These are phyloP conservation scores for Candolleomyces aberdarensis DNA, from an alignment of 768 basidiomycete genomes.

Conservation along the genomic window DNA sequence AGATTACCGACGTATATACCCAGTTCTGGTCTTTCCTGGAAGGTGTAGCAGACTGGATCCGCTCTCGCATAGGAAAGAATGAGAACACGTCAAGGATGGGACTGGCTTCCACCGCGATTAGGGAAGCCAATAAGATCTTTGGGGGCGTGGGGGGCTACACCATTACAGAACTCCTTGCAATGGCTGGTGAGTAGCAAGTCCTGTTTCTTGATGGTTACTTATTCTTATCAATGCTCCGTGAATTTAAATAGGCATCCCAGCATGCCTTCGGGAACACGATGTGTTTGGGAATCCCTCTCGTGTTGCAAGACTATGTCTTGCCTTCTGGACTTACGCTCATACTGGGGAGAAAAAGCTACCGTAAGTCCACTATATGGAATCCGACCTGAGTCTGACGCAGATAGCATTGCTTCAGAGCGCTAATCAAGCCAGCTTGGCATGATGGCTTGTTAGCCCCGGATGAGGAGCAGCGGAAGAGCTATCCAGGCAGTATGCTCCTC, in stretches of 20 bases:
- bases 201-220: not conserved
- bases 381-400: not conserved
- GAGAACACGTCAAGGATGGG: not conserved
- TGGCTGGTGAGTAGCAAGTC: not conserved
- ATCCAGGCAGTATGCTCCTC: not conserved
- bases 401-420: not conserved
- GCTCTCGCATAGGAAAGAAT: no score
- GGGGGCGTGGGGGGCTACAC: not conserved
- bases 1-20: not conserved
- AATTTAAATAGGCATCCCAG: not conserved
- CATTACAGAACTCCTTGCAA: not conserved
- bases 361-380: not conserved
- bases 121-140: not conserved
- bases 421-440: not conserved
- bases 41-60: not conserved
- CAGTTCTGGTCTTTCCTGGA: not conserved
- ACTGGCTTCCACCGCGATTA: not conserved
- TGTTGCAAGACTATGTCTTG: not conserved
- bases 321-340: not conserved
- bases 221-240: not conserved
- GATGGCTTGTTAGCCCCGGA: not conserved
- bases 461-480: not conserved
- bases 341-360: not conserved
- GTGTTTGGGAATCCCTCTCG: not conserved
- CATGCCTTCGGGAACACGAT: not conserved